A percentile compares a stretch with the other conserved stretches of the same genome.
phyloP scores from a whole-genome alignment of 2,329 filamentous ascomycete species.

The Venturia aucupariae region DNA sequence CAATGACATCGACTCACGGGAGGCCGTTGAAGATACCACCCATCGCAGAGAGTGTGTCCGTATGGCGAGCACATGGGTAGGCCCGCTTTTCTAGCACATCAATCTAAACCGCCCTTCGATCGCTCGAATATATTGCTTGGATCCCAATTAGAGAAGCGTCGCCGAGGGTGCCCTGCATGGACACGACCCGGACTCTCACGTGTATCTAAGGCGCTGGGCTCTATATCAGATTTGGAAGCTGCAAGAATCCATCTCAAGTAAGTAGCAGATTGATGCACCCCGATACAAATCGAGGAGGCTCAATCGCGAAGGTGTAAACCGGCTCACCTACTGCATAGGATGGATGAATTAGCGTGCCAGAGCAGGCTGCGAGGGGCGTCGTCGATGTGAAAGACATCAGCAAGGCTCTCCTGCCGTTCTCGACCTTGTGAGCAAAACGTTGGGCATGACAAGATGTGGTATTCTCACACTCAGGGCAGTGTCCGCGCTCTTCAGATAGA shows the following conservation, averaged over 20 bases:
- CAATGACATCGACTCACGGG: background rate
- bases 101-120: slow-evolving; percentile 7
- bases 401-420: background rate
- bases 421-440: background rate
- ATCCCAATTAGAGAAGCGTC: slow-evolving; percentile 1
- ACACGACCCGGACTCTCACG: background rate
- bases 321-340: background rate
- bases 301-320: background rate
- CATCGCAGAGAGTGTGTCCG: background rate
- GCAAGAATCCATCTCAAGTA: background rate
- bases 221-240: background rate
- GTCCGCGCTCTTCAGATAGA: slow-evolving; percentile 5
- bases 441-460: background rate
- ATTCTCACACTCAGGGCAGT: background rate
- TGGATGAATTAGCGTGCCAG: background rate
- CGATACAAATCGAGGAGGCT: background rate
- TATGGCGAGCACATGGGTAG: background rate
- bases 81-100: slow-evolving; percentile 3
- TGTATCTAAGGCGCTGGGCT: background rate
- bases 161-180: slow-evolving; percentile 4
- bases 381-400: background rate
- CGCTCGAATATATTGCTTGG: slow-evolving; percentile 8
- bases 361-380: background rate
- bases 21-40: background rate
- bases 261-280: background rate